phyloP scores from a whole-genome alignment of 768 basidiomycete genomes.

The Suillus tomentosus region DNA sequence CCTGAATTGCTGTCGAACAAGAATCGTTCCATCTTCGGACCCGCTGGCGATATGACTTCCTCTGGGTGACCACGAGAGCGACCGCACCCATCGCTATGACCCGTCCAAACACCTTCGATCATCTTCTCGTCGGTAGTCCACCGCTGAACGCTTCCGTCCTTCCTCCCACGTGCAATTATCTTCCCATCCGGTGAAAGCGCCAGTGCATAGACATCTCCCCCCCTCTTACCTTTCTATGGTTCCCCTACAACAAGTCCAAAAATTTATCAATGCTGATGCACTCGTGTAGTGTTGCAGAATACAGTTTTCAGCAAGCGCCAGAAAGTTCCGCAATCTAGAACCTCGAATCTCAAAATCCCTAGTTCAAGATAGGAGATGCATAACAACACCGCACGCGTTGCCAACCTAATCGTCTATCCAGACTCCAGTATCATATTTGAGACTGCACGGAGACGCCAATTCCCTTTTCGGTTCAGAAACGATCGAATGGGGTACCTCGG shows the following conservation, averaged over 20 bases:
- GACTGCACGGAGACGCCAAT: too few relatives aligned
- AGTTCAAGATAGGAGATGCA: slow-evolving; percentile 36
- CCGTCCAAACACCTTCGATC: neutral
- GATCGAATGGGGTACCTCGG: too few relatives aligned
- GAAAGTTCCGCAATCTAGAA: neutral
- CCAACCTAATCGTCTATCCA: slow-evolving; percentile 51
- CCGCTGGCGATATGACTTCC: neutral
- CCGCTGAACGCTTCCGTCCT: neutral
- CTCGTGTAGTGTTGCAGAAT: slow-evolving; percentile 69
- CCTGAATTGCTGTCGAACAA: neutral
- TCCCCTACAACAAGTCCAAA: neutral
- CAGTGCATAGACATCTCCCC: neutral
- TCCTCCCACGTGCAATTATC: neutral
- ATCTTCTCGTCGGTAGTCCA: neutral
- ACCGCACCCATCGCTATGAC: neutral
- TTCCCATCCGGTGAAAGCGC: slow-evolving; percentile 2
- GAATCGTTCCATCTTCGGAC: neutral
- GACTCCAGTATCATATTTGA: too few relatives aligned
- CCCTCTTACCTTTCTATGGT: neutral
- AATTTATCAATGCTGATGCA: neutral
- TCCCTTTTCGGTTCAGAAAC: too few relatives aligned
- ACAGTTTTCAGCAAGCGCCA: neutral
- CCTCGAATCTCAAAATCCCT: slow-evolving; percentile 40
- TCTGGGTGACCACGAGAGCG: neutral
- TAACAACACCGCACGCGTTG: slow-evolving; percentile 49